phyloP scores from a whole-genome alignment of 2,329 filamentous ascomycete genomes.

The Scytalidium lignicola region DNA sequence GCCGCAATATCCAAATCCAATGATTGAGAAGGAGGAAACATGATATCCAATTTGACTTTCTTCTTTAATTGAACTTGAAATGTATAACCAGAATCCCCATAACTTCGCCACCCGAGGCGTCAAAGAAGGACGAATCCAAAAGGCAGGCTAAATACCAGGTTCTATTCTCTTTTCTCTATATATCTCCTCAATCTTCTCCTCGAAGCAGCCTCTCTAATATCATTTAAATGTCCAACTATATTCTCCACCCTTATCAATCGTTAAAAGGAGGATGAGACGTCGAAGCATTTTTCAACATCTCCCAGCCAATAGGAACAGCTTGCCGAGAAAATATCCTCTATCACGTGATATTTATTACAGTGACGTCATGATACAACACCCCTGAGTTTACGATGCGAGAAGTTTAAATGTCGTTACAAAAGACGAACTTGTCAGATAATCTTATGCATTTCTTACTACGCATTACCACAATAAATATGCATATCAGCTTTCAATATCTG shows the following conservation, averaged over 20 bases:
- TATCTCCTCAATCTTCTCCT: background rate
- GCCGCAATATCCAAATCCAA: slow-evolving; percentile 79
- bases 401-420: no score
- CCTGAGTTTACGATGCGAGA: background rate
- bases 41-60: background rate
- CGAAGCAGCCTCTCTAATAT: background rate
- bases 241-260: background rate
- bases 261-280: background rate
- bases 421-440: no score
- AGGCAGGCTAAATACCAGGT: background rate
- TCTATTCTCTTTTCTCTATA: background rate
- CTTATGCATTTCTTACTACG: no score
- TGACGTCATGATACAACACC: background rate
- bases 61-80: background rate
- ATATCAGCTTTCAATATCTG: background rate
- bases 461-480: background rate
- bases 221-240: background rate
- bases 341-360: background rate
- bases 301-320: background rate
- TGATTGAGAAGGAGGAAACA: slow-evolving; percentile 44
- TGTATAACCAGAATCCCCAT: background rate
- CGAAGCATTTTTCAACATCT: background rate
- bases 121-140: background rate
- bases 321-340: background rate
- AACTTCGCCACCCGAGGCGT: background rate